A percentile compares a stretch with the other conserved stretches of the same genome.
phyloP scores from a whole-genome alignment of 306 rosid genomes.

The Vigna radiata region DNA sequence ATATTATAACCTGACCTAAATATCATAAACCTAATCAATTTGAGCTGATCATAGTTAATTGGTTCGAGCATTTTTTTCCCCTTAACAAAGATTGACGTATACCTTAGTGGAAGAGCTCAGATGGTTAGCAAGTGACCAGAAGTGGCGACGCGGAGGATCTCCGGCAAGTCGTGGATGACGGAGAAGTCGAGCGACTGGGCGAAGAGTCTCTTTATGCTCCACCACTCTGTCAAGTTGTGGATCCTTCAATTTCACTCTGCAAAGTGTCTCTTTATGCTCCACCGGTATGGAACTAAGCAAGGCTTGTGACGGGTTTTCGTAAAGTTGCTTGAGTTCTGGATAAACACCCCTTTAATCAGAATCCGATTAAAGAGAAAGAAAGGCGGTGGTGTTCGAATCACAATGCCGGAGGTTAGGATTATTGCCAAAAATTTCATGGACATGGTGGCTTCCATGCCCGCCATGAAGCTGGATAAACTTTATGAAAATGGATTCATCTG shows the following conservation, averaged over 20 bases:
- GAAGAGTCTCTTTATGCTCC: too few species aligned
- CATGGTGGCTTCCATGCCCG: slow-evolving; percentile 97
- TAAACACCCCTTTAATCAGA: slow-evolving; percentile 1
- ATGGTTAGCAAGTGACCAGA: too few species aligned
- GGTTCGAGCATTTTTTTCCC: too few species aligned
- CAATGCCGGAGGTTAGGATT: slow-evolving; percentile 94
- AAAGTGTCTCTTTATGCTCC: background rate
- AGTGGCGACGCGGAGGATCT: too few species aligned
- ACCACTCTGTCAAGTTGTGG: too few species aligned
- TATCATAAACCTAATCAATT: too few species aligned
- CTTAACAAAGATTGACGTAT: too few species aligned
- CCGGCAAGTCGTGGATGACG: too few species aligned
- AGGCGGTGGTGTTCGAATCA: slow-evolving; percentile 45
- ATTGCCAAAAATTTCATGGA: slow-evolving; percentile 98
- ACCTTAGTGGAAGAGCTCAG: too few species aligned
- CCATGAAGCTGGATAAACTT: slow-evolving; percentile 91
- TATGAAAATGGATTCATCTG: slow-evolving; percentile 88
- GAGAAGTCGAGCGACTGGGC: too few species aligned
- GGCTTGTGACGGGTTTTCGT: slow-evolving; percentile 6
- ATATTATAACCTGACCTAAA: too few species aligned
- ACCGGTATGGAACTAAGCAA: background rate
- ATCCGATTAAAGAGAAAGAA: slow-evolving; percentile 24
- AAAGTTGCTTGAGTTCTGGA: slow-evolving; percentile 1
- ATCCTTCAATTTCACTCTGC: slow-evolving; percentile 1
- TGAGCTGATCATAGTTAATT: too few species aligned